Percentiles rank a stretch among this genome's conserved stretches.
Evolutionary conservation across 805 yeast species (phyloP).

Genomic region (Cyberlindnera xylosilytica): DNA sequence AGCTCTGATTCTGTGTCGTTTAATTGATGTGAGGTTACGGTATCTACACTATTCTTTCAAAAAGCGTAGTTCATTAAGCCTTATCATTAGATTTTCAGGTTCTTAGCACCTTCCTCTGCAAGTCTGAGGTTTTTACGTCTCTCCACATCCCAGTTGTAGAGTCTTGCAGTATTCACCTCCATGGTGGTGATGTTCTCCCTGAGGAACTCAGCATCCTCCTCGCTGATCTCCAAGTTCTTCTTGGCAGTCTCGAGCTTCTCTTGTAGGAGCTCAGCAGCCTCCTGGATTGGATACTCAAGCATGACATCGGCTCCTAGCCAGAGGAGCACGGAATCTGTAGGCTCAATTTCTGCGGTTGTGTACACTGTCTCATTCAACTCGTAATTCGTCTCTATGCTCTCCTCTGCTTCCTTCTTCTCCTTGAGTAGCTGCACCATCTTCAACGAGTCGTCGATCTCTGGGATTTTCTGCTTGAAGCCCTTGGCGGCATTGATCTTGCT

Average conservation of each 20-base stretch:
- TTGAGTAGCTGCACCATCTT: slow-evolving; percentile 64
- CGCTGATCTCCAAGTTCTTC: slow-evolving; percentile 55
- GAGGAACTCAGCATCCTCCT: slow-evolving; percentile 80
- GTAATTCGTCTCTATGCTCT: slow-evolving; percentile 68
- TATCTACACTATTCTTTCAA: no score
- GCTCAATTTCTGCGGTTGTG: slow-evolving; percentile 73
- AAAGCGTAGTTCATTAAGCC: no score
- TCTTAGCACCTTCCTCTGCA: slow-evolving; percentile 39
- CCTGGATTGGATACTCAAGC: slow-evolving; percentile 90
- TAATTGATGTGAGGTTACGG: no score
- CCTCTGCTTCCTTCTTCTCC: slow-evolving; percentile 40
- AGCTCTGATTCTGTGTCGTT: neutral
- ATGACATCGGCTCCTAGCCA: slow-evolving; percentile 99
- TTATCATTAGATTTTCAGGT: slow-evolving; percentile 26
- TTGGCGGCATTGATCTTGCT: slow-evolving; percentile 37
- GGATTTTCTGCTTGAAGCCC: slow-evolving; percentile 65
- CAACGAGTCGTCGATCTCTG: slow-evolving; percentile 88
- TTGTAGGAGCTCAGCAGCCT: slow-evolving; percentile 70
- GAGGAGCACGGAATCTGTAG: slow-evolving; percentile 65
- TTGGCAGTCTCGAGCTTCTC: slow-evolving; percentile 62
- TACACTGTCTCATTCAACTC: slow-evolving; percentile 92
- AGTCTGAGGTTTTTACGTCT: slow-evolving; percentile 52
- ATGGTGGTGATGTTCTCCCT: slow-evolving; percentile 92
- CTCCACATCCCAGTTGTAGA: slow-evolving; percentile 86
- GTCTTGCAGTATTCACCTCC: slow-evolving; percentile 95